phyloP scores from a whole-genome alignment of 2,329 filamentous ascomycete genomes.

The Neospermospora avenae region DNA sequence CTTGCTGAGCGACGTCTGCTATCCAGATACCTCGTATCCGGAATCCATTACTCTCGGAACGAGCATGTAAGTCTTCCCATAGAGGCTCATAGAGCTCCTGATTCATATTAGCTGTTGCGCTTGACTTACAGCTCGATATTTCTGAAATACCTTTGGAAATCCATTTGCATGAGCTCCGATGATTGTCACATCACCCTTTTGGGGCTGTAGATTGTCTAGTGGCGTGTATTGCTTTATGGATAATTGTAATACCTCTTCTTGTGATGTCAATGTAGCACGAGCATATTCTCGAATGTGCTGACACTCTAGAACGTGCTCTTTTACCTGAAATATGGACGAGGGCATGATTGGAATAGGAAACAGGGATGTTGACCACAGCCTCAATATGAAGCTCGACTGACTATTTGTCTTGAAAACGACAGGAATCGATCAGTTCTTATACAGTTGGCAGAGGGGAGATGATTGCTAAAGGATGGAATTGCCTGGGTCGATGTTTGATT shows the following conservation, averaged over 20 bases:
- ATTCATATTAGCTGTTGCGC: neutral
- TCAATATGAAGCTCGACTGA: too few relatives aligned
- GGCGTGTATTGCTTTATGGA: slow-evolving; percentile 88
- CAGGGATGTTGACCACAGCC: too few relatives aligned
- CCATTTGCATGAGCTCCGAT: slow-evolving; percentile 88
- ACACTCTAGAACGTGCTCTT: slow-evolving; percentile 69
- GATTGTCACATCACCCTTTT: slow-evolving; percentile 77
- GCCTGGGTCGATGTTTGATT: neutral
- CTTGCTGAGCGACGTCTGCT: slow-evolving; percentile 83
- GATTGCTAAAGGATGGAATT: neutral
- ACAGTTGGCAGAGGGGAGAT: neutral
- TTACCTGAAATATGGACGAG: slow-evolving; percentile 54
- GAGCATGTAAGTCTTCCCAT: slow-evolving; percentile 75
- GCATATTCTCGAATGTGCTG: slow-evolving; percentile 83
- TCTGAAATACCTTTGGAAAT: slow-evolving; percentile 76
- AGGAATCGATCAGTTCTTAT: too few relatives aligned
- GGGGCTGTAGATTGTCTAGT: slow-evolving; percentile 62
- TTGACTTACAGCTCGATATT: neutral
- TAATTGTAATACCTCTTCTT: slow-evolving; percentile 71
- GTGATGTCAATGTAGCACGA: slow-evolving; percentile 64
- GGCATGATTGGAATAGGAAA: slow-evolving; percentile 14
- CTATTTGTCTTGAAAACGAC: too few relatives aligned
- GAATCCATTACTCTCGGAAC: slow-evolving; percentile 57
- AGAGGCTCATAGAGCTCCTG: slow-evolving; percentile 90
- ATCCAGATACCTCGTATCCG: slow-evolving; percentile 84